Evolutionary conservation across 2,329 filamentous ascomycete species (phyloP), one percentile per base, ranked within the genome.

Genomic region (Plectosphaerella cucumerina): DNA sequence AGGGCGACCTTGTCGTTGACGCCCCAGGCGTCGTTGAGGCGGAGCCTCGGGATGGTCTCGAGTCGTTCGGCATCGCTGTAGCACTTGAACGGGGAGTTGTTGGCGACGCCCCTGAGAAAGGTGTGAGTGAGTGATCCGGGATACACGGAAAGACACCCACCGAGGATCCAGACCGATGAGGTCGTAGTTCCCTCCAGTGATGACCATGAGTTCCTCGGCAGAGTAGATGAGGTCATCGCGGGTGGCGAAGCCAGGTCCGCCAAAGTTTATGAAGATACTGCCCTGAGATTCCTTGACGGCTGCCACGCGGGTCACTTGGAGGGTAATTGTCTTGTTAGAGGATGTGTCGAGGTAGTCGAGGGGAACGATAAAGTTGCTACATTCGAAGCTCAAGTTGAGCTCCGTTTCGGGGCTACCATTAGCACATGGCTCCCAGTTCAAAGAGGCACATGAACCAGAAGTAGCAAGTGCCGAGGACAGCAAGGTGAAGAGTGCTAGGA

Each of bases 231-330:
- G 15, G 5, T n/a, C 31, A 10, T 37, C 17, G 15, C 35, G 35
- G 4, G 17, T 17, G 3, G 14, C 35, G 1, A 21, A 15, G 9
- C 67, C 69, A 1, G 69, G 69, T 0, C 69, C 70, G 6, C 70
- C 69, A 17, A 69, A 69, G 55, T 74, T 72, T 47, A 68, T 60
- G 4, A 73, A 52, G 41, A 75, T 67, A 42, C 64, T 70, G 2
- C 70, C 69, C 20, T 65, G 63, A 2, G 58, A 60, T 34, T 62
- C 44, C 5, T 60, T 60, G 3, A 56, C 50, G 1, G 70, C 68
- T 1, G 63, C 61, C 10, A 65, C 55, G 18, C 55, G 66, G 21
- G 68, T 47, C 1, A 73, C 53, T 20, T 68, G 57, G 4, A 74
- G 59, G 0, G 53, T 48, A 6, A 72, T 51, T 0, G 59, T 67